Evolutionary conservation across 169 alveolate species (phyloP).

Genomic region (Sarcocystis neurona): DNA sequence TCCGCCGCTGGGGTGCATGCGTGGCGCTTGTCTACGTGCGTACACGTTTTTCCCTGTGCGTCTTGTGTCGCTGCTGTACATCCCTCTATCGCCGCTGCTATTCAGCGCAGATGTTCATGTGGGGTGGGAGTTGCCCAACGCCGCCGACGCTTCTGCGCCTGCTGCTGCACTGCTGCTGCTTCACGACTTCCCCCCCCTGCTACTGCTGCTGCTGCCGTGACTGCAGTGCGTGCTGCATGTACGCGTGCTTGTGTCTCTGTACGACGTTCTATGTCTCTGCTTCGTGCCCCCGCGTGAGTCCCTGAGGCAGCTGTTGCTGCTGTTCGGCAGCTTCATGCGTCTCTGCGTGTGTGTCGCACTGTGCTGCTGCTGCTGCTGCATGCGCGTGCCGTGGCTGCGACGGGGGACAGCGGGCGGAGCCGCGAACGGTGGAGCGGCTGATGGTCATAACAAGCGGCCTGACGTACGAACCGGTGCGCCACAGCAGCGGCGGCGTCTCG

Average conservation of each 20-base stretch:
- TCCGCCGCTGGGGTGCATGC: too few relatives aligned
- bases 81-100: background rate
- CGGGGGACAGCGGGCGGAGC: constrained; percentile 60
- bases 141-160: background rate
- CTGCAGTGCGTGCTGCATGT: background rate
- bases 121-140: background rate
- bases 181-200: background rate
- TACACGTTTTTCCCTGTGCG: too few relatives aligned
- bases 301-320: background rate
- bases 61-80: background rate
- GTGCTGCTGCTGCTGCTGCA: too few relatives aligned
- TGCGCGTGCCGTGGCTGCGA: background rate
- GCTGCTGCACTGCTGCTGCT: background rate
- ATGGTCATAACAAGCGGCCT: constrained; percentile 62
- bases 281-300: too few relatives aligned
- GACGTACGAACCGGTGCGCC: constrained; percentile 55
- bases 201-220: background rate
- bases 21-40: too few relatives aligned
- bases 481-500: background rate
- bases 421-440: constrained; percentile 65
- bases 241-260: background rate
- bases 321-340: background rate
- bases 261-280: background rate
- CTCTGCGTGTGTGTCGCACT: background rate
- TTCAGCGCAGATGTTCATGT: background rate